phyloP scores from a whole-genome alignment of 1,139 yeast genomes.

The Groenewaldozyma auringiensis region DNA sequence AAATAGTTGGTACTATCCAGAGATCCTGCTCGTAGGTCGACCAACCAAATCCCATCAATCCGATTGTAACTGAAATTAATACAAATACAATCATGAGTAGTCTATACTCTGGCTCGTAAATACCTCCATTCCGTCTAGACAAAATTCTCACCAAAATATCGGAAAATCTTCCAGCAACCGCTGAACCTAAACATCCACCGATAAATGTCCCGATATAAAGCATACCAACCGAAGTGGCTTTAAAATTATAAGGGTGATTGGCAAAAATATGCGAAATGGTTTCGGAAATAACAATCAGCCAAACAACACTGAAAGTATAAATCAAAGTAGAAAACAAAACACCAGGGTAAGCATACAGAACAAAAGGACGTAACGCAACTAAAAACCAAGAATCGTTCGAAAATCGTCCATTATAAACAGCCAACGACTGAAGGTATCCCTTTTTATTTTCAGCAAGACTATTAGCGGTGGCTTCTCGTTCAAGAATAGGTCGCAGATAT shows the following conservation, averaged over 20 bases:
- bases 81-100: constrained; percentile 48
- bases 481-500: constrained; percentile 12
- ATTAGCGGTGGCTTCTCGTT: not conserved
- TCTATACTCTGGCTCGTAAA: constrained; percentile 58
- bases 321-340: constrained; percentile 47
- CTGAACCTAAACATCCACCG: constrained; percentile 53
- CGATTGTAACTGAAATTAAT: constrained; percentile 41
- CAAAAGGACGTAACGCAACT: constrained; percentile 51
- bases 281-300: constrained; percentile 57
- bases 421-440: constrained; percentile 21
- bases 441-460: constrained; percentile 14
- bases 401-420: constrained; percentile 39
- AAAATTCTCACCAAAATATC: constrained; percentile 38
- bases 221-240: constrained; percentile 46
- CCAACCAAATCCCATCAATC: constrained; percentile 62
- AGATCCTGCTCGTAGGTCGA: constrained; percentile 39
- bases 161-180: constrained; percentile 45
- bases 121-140: constrained; percentile 40
- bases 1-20: constrained; percentile 56
- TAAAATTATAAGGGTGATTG: constrained; percentile 40
- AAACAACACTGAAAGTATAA: constrained; percentile 53
- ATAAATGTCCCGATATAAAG: constrained; percentile 51
- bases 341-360: constrained; percentile 45
- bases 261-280: constrained; percentile 46
- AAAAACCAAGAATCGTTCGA: constrained; percentile 49